A percentile compares a stretch with the other conserved stretches of the same genome.
These are phyloP conservation scores for Coemansia sp. DNA, from an alignment of 192 early-diverging fungal genomes.

Conservation along the genomic window DNA sequence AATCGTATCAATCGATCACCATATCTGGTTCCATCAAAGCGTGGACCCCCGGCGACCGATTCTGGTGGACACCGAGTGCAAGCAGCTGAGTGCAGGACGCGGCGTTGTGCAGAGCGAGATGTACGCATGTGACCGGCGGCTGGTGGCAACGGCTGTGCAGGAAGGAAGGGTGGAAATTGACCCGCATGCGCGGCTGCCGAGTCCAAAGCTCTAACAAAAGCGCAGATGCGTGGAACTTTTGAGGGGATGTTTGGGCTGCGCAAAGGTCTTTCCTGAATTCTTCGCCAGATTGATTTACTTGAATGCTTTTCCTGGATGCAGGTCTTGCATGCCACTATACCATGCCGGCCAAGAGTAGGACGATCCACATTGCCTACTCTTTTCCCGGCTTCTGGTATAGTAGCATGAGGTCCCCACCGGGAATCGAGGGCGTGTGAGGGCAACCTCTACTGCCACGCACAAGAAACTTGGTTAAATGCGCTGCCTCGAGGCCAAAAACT, in stretches of 20 bases:
- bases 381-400: neutral
- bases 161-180: slow-evolving; percentile 26
- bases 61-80: slow-evolving; percentile 17
- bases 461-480: neutral
- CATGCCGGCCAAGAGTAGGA: neutral
- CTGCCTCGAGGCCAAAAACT: neutral
- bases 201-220: slow-evolving; percentile 19
- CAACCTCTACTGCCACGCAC: neutral
- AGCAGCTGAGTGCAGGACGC: slow-evolving; percentile 18
- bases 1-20: slow-evolving; percentile 32
- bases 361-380: slow-evolving; percentile 2
- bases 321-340: neutral
- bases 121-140: slow-evolving; percentile 13
- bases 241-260: neutral
- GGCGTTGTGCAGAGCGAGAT: slow-evolving; percentile 27
- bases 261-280: neutral
- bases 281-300: no score
- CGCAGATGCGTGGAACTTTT: no score
- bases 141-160: slow-evolving; percentile 22
- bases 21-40: slow-evolving; percentile 30
- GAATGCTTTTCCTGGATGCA: no score
- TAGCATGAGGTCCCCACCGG: neutral
- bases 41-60: slow-evolving; percentile 8
- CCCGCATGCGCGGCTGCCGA: slow-evolving; percentile 1
- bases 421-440: neutral